phyloP scores from a whole-genome alignment of 441 rosid genomes.

The Lepidium campestre region DNA sequence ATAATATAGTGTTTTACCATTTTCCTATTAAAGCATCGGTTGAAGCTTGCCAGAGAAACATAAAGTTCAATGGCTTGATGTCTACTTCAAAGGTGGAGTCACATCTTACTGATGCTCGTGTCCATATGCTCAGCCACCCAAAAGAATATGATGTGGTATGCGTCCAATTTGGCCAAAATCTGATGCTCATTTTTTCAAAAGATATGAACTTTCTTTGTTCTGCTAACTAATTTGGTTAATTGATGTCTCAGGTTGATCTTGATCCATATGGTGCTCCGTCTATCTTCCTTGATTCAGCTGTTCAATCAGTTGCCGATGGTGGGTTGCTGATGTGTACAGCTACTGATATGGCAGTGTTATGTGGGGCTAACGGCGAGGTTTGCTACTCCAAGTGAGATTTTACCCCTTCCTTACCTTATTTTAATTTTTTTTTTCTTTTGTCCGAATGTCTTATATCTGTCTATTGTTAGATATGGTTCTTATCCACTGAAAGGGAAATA shows the following conservation, averaged over 20 bases:
- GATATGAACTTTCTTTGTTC: not conserved
- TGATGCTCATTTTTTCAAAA: not conserved
- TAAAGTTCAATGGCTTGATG: constrained; percentile 81
- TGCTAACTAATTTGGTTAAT: constrained; percentile 6
- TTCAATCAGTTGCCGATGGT: constrained; percentile 93
- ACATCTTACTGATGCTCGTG: constrained; percentile 89
- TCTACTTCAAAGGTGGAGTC: constrained; percentile 90
- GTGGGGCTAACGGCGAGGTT: constrained; percentile 98
- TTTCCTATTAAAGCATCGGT: constrained; percentile 51
- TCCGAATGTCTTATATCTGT: constrained; percentile 17
- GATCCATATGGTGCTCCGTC: constrained; percentile 99
- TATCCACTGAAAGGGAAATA: constrained; percentile 94
- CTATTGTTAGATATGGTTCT: constrained; percentile 69
- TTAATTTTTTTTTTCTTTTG: constrained; percentile 3
- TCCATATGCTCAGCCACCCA: constrained; percentile 85
- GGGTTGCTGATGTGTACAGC: constrained; percentile 98
- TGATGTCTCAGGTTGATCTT: constrained; percentile 80
- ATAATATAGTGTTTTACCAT: not conserved
- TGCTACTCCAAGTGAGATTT: constrained; percentile 97
- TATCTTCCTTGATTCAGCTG: constrained; percentile 89
- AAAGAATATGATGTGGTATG: constrained; percentile 95
- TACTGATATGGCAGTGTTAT: constrained; percentile 98
- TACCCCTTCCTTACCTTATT: not conserved
- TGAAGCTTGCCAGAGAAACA: constrained; percentile 87
- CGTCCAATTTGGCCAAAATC: not conserved